Base-by-base conservation (phyloP, 345 rosid genomes). In the Rhodamnia rubescens region DNA sequence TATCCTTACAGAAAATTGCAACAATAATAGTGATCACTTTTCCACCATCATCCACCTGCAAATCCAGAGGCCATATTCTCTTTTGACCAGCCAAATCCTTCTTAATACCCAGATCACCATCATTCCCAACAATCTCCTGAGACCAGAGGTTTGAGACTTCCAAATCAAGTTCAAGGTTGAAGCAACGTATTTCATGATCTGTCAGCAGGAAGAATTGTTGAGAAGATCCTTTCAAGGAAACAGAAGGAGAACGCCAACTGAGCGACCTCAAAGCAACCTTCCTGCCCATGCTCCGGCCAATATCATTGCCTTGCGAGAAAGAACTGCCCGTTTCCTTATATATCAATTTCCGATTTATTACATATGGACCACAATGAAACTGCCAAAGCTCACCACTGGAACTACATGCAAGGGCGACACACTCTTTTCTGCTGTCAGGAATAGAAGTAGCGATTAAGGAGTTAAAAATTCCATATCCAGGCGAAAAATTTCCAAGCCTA, bases 81-180 rank as follows among this genome's bases (percentile, higher is more conserved):
- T 95, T 97, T 92, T 97, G 98, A 86, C 98, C 96, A 80, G 98
- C 96, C 86, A 97, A 87, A 90, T 95, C 97, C 92, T 94, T 95
- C 91, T 95, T 93, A 88, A 95, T 95, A 83, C 95, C 96, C 69
- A 90, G 90, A 89, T 95, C 96, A 88, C 92, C 96, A 91, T 95
- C 96, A 88, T 74, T 90, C 44, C 97, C 94, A 86, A 97, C 93
- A 90, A 95, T 93, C 89, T 95, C 95, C 88, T 95, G 93, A 52
- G 93, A 91, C 96, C 98, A 97, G 58, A 94, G 89, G 91, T 92
- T 91, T 61, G 92, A 89, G 80, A 93, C 92, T 55, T 85, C 75
- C 58, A 91, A 84, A 88, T 87, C 93, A 87, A 91, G 91, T 54
- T 87, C 85, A 74, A 95, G 56, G 86, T 82, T 59, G 58, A 92